Percentiles rank a stretch among this genome's conserved stretches.
Evolutionary conservation across 164 flowering plant genomes (phyloP).

Genomic region (Vitis riparia): DNA sequence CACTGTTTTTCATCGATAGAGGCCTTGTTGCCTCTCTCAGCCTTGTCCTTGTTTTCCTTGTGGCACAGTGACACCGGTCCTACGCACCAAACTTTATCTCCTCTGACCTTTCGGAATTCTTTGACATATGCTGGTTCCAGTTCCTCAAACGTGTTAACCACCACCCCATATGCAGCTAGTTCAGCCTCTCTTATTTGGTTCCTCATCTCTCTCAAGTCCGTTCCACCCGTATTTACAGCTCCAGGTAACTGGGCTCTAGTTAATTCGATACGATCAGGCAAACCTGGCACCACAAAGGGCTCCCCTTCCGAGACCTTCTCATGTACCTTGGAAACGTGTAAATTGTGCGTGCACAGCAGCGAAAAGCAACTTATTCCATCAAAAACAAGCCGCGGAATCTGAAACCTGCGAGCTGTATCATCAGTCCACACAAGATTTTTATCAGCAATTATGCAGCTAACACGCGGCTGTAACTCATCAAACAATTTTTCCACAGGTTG

Average conservation of each 20-base stretch:
- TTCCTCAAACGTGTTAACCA: conserved; percentile 25
- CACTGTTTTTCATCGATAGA: conserved; percentile 28
- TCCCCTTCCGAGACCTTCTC: conserved; percentile 29
- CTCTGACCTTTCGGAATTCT: conserved; percentile 13
- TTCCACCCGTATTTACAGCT: not conserved
- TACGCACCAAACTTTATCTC: conserved; percentile 25
- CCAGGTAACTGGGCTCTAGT: conserved; percentile 34
- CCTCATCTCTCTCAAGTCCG: not conserved
- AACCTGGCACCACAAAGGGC: conserved; percentile 31
- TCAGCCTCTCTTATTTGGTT: conserved; percentile 10
- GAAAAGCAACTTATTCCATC: conserved; percentile 39
- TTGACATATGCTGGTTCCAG: conserved; percentile 17
- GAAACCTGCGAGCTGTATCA: conserved; percentile 23
- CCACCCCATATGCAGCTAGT: conserved; percentile 5
- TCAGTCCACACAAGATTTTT: conserved; percentile 18
- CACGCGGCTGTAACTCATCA: not conserved
- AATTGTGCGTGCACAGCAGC: conserved; percentile 12
- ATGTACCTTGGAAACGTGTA: conserved; percentile 13
- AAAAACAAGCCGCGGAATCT: conserved; percentile 47
- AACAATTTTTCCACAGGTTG: conserved; percentile 8
- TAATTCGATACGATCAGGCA: conserved; percentile 35
- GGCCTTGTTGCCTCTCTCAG: conserved; percentile 34
- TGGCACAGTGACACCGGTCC: conserved; percentile 38
- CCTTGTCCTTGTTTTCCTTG: conserved; percentile 27
- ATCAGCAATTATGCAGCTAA: conserved; percentile 23